phyloP scores from a whole-genome alignment of 2,329 filamentous ascomycete species.

The Cladosporium sp. region DNA sequence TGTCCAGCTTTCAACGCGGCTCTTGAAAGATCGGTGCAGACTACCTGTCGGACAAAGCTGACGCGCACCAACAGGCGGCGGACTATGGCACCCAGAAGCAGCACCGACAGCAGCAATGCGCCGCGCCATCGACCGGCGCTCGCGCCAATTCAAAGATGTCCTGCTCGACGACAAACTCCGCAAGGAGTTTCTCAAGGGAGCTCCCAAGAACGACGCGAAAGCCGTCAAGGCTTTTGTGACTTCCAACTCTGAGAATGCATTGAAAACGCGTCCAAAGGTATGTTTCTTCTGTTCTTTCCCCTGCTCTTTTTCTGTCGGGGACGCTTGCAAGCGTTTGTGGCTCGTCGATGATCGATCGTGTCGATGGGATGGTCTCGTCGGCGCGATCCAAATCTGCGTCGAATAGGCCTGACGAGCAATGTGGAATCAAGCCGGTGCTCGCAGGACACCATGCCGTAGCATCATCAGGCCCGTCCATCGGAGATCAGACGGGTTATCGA shows the following conservation, averaged over 20 bases:
- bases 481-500: too few relatives aligned
- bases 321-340: too few relatives aligned
- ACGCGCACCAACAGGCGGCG: slow-evolving; percentile 51
- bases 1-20: too few relatives aligned
- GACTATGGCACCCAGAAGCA: slow-evolving; percentile 73
- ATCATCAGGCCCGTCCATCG: too few relatives aligned
- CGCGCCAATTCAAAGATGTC: slow-evolving; percentile 61
- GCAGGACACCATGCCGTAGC: too few relatives aligned
- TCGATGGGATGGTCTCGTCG: too few relatives aligned
- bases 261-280: slow-evolving; percentile 84
- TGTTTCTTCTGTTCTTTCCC: slow-evolving; percentile 24
- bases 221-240: slow-evolving; percentile 62
- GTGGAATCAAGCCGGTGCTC: too few relatives aligned
- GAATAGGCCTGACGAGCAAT: too few relatives aligned
- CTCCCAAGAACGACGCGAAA: slow-evolving; percentile 50
- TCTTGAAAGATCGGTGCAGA: too few relatives aligned
- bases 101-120: slow-evolving; percentile 61
- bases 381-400: too few relatives aligned
- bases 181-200: slow-evolving; percentile 56
- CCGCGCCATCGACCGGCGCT: slow-evolving; percentile 66
- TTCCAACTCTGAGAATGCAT: slow-evolving; percentile 64
- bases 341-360: too few relatives aligned
- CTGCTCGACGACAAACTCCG: slow-evolving; percentile 57
- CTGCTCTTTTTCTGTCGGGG: neutral
- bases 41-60: neutral